Percentiles rank a stretch among this genome's conserved stretches.
Conservation (phyloP, 148 eudicot species). For the Talinum fruticosum region DNA sequence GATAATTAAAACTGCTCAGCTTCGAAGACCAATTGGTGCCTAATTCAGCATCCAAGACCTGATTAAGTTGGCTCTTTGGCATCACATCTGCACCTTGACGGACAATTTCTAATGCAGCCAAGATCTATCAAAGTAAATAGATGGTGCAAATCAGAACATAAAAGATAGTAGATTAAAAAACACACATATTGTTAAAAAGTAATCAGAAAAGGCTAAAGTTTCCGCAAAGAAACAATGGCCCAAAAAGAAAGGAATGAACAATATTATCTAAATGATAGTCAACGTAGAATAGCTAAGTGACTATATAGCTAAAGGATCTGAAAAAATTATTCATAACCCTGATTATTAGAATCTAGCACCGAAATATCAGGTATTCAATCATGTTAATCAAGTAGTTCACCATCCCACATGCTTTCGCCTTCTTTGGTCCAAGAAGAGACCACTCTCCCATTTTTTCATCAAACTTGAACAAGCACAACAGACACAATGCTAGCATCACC, state of each 20-base stretch:
- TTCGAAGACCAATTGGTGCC: conserved; percentile 84
- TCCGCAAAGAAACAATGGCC: background rate
- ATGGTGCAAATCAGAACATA: background rate
- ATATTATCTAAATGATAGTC: background rate
- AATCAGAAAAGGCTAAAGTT: background rate
- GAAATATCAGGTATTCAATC: background rate
- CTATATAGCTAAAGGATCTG: background rate
- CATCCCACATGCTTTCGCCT: background rate
- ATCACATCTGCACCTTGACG: conserved; percentile 99
- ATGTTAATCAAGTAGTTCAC: background rate
- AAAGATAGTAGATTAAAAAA: background rate
- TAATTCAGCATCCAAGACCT: conserved; percentile 83
- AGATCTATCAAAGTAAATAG: conserved; percentile 43
- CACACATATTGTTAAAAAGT: background rate
- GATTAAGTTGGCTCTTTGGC: conserved; percentile 92
- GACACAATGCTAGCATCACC: background rate
- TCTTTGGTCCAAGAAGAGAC: background rate
- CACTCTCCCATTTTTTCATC: background rate
- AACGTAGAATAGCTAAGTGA: background rate
- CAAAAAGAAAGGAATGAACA: background rate
- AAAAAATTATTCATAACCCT: background rate
- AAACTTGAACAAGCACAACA: background rate
- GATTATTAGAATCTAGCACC: background rate
- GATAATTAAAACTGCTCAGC: conserved; percentile 78
- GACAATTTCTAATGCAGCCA: conserved; percentile 94